Evolutionary conservation across 331 rosid species (phyloP), one percentile per base, ranked within the genome.

Genomic region (Ulmus americana): DNA sequence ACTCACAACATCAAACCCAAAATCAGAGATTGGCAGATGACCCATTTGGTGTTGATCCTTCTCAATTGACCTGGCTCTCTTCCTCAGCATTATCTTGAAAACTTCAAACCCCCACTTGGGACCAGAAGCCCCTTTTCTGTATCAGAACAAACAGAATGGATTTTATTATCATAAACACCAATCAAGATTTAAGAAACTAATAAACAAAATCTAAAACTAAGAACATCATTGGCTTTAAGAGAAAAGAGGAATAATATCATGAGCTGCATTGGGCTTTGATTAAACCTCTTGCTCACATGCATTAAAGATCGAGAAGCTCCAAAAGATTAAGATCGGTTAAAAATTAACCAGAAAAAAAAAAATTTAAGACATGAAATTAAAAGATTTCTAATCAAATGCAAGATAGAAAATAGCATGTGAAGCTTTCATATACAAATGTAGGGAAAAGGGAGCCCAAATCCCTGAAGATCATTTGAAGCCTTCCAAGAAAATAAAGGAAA

Each of bases 61-160:
- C 70, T 79, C 86, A 69, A 71, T 15, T 60, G 95, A 84, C 76
- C 85, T 79, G 79, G 73, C 82, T 74, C 87, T 91, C 90, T 88
- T 84, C 82, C 88, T 85, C 86, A 84, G 75, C 95, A 84, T 88
- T 80, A 22, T 84, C 88, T 65, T 71, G 13, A 53, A 10, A 56
- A 6, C 43, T 16, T 55, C 39, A 3, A 5, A 0, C 18, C 74
- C 76, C 57, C 74, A 49, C 72, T 63, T 43, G 47, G 67, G 55
- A 66, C 61, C 74, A 59, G 56, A 13, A 28, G 76, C 75, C 58
- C 57, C 66, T 58, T 59, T 48, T 65, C 74, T 76, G 71, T 62
- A 55, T 56, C 57, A 48, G 67, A 79, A 54, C 41, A 47, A 59
- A 66, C 48, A 79, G 38, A 16, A 61, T 3, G 15, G 46, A 39